Base-by-base conservation (phyloP, 768 basidiomycete genomes). In the Omphalotus guepiniiformis region DNA sequence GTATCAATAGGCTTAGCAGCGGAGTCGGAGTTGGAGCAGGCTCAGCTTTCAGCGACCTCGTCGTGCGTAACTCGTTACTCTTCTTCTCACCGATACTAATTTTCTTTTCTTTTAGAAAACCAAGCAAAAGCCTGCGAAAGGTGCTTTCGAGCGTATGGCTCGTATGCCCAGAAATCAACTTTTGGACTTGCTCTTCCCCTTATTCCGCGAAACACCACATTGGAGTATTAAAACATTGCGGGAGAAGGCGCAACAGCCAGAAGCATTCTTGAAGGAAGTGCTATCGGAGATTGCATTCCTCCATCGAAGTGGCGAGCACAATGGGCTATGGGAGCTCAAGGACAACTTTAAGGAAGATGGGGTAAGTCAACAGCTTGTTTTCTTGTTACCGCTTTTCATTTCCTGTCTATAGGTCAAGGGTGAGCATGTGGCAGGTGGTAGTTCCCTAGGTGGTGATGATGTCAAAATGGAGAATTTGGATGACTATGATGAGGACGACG, bases 101-200 rank as follows among this genome's bases (percentile, higher is more conserved):
- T 61, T 13, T 50, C 39, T 40, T 32, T 6, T 35, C 19, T 34
- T 52, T 11, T 53, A 84, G 85, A 79, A 78, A 75, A 72, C 80
- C 13, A 88, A 84, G 65, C 76, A 69, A 30, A 88, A 85, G 61
- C 74, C 70, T 1, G 63, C 73, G 15, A 88, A 88, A 55, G 85
- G 85, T 23, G 70, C 78, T 12, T 87, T 87, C 68, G 90, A 93
- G 65, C 86, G 88, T 55, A 87, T 89, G 80, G 85, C 88, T n/a
- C 88, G 93, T 61, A 83, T 96, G 67, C 90, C 91, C 5, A 76
- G 85, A 29, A 47, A 47, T 32, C 46, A 47, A 39, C 46, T 47
- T 30, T 18, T 47, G 7, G 46, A 47, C 29, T 28, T 36, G 4
- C 36, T 47, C 38, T 47, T 47, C 26, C 28, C 35, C 3, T 71